Evolutionary conservation across 257 asterid species (phyloP), one percentile per base, ranked within the genome.

Genomic region (Salvia rosmarinus): DNA sequence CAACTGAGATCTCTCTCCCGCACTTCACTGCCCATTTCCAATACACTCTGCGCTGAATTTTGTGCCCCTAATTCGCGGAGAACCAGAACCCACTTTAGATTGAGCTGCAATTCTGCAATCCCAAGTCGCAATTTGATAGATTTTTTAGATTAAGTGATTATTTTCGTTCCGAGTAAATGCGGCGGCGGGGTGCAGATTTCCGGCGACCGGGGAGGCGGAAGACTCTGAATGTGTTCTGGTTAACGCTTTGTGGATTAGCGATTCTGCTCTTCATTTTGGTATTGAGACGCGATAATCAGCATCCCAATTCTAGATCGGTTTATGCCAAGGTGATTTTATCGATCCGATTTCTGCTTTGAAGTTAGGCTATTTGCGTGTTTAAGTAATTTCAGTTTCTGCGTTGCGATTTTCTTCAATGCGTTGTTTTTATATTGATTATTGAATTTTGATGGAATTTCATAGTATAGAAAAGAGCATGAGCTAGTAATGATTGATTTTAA

Each of bases 141-240:
- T 44, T 62, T 56, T 68, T 56, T 4, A 7, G 14, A 13, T 43
- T 64, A 6, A 6, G 42, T 25, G 56, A 5, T 40, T 2, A 1
- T 17, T 23, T 21, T 44, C 60, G 42, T 43, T 17, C 46, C 68
- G 3, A 68, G 54, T 57, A 72, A 61, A 91, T 89, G 97, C 85
- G 95, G 86, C 90, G 93, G 70, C 86, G 97, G 57, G 90, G 92
- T 19, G 62, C 89, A 19, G 96, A 91, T 67, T 89, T 81, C 75
- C 87, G 97, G 81, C 92, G 96, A 59, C 93, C 93, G 11, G 89
- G 50, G 79, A 59, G 93, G 84, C 93, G 95, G 82, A 82, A 91
- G 57, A 72, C 85, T 51, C 89, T 95, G 65, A 86, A 85, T 55
- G 86, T 82, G 0, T 78, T 87, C 11, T 89, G 88, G 95, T 44